Evolutionary conservation across 2,329 filamentous ascomycete species (phyloP).

Genomic region (Pestalotiopsis sp.): DNA sequence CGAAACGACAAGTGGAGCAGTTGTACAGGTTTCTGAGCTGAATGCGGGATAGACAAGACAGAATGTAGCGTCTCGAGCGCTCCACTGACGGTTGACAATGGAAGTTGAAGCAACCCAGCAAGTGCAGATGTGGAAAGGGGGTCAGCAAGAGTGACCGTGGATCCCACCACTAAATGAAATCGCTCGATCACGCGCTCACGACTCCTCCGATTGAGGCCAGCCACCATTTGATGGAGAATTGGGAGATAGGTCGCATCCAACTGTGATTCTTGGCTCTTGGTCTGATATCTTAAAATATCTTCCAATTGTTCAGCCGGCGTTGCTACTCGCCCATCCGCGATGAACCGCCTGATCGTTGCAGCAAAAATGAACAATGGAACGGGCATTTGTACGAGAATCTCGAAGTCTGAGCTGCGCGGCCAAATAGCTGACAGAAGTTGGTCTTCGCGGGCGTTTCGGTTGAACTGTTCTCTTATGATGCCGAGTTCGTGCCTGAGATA

Average conservation of each 20-base stretch:
- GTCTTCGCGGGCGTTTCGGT: constrained; percentile 12
- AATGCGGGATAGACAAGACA: neutral
- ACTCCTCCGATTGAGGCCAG: neutral
- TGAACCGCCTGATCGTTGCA: constrained; percentile 32
- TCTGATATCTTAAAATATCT: neutral
- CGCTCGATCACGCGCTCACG: neutral
- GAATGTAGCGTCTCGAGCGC: neutral
- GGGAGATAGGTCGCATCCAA: neutral
- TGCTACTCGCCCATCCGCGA: constrained; percentile 19
- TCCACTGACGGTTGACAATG: neutral
- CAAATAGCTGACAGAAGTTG: constrained; percentile 11
- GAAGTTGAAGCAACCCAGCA: neutral
- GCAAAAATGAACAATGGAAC: constrained; percentile 39
- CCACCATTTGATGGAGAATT: neutral
- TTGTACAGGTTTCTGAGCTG: neutral
- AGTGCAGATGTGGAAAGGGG: neutral
- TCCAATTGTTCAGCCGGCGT: neutral
- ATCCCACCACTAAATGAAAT: neutral
- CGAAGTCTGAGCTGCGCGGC: neutral
- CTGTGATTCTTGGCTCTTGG: neutral
- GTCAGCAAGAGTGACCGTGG: neutral
- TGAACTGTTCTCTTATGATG: constrained; percentile 27
- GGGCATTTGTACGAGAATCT: constrained; percentile 24
- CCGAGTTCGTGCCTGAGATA: constrained; percentile 32
- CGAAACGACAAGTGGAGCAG: constrained; percentile 11